These are phyloP conservation scores for Hypsizygus marmoreus DNA, from an alignment of 768 basidiomycete genomes.

Conservation along the genomic window DNA sequence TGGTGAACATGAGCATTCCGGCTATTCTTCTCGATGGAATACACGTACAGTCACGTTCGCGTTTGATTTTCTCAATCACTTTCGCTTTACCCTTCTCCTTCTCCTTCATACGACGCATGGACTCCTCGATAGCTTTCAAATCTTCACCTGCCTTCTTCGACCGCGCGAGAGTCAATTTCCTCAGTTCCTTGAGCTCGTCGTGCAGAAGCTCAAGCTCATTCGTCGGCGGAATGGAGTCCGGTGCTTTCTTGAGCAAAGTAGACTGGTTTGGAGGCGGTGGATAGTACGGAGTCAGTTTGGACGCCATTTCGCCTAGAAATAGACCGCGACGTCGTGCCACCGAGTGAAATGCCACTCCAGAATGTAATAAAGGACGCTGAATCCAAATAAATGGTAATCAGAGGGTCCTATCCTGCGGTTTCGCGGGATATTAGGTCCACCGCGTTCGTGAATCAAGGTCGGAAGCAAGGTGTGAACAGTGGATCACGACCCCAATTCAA, in stretches of 20 bases:
- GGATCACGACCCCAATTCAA: slow-evolving; percentile 23
- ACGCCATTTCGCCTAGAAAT: slow-evolving; percentile 51
- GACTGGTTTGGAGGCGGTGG: slow-evolving; percentile 55
- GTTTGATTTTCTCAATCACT: slow-evolving; percentile 69
- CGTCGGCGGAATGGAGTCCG: slow-evolving; percentile 68
- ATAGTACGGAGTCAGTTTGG: slow-evolving; percentile 54
- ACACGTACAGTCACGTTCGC: slow-evolving; percentile 75
- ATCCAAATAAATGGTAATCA: slow-evolving; percentile 13
- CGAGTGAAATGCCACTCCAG: slow-evolving; percentile 7
- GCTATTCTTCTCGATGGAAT: slow-evolving; percentile 20
- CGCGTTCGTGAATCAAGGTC: slow-evolving; percentile 32
- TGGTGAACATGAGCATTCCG: slow-evolving; percentile 20
- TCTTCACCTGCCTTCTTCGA: slow-evolving; percentile 78
- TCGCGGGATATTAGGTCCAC: slow-evolving; percentile 19
- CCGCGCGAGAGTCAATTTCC: slow-evolving; percentile 57
- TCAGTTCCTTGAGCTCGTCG: slow-evolving; percentile 57
- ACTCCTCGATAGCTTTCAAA: slow-evolving; percentile 72
- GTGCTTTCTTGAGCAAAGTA: slow-evolving; percentile 59
- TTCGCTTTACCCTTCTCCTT: slow-evolving; percentile 74
- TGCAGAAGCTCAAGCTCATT: slow-evolving; percentile 73
- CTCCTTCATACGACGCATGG: slow-evolving; percentile 76
- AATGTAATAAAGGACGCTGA: slow-evolving; percentile 13
- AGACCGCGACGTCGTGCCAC: slow-evolving; percentile 13
- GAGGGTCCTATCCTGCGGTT: slow-evolving; percentile 12
- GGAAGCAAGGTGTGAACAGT: slow-evolving; percentile 41